Percentiles rank a stretch among this genome's conserved stretches.
Evolutionary conservation across 805 yeast species (phyloP).

Genomic region (Kodamaea hsintzibuensis): DNA sequence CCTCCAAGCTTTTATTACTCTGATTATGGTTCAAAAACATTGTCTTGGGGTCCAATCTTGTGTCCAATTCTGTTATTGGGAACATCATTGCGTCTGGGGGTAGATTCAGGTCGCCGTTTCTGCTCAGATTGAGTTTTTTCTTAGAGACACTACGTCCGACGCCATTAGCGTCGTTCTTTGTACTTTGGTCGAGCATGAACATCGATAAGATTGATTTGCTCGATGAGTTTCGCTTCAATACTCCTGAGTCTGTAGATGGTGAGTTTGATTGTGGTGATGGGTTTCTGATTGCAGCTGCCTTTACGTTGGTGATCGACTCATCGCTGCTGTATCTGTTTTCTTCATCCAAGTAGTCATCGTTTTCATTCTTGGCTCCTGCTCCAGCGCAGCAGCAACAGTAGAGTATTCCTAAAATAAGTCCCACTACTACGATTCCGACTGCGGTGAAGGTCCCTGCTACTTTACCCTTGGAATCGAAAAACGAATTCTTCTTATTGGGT

Average conservation of each 20-base stretch:
- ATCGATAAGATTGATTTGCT: constrained; percentile 34
- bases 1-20: constrained; percentile 48
- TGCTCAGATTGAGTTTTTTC: constrained; percentile 9
- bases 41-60: constrained; percentile 58
- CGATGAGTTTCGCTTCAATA: constrained; percentile 35
- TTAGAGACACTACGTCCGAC: constrained; percentile 12
- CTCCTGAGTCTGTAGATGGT: constrained; percentile 3
- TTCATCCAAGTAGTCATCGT: constrained; percentile 37
- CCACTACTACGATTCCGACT: constrained; percentile 64
- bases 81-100: constrained; percentile 17
- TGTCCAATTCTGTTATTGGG: constrained; percentile 40
- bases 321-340: constrained; percentile 35
- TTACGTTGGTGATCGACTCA: constrained; percentile 13
- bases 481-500: constrained; percentile 33
- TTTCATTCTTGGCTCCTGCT: constrained; percentile 9
- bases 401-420: constrained; percentile 43
- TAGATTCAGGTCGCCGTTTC: constrained; percentile 5
- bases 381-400: constrained; percentile 40
- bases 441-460: constrained; percentile 86
- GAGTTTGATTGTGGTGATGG: constrained; percentile 10
- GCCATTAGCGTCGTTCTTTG: constrained; percentile 9
- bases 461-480: constrained; percentile 69
- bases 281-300: constrained; percentile 8
- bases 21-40: constrained; percentile 47
- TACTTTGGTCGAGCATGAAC: constrained; percentile 16